A percentile compares a stretch with the other conserved stretches of the same genome.
Evolutionary conservation across 1,139 yeast genomes (phyloP).

Genomic region (Geotrichum europaeum): DNA sequence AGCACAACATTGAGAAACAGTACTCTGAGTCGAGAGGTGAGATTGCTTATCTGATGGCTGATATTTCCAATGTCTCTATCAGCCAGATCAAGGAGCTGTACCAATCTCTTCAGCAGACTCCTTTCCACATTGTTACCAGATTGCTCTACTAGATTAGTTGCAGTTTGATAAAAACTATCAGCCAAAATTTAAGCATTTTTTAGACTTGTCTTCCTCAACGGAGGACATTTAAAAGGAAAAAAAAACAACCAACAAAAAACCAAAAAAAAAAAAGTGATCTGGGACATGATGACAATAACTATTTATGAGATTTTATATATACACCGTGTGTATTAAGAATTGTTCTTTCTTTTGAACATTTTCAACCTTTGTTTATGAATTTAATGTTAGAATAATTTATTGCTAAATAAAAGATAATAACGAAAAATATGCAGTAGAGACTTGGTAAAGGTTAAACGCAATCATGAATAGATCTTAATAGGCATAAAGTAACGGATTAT

Average conservation of each 20-base stretch:
- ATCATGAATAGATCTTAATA: too few species aligned
- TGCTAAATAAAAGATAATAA: neutral
- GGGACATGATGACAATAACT: neutral
- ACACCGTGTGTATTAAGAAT: neutral
- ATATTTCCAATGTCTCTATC: slow-evolving; percentile 77
- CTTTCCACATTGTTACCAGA: slow-evolving; percentile 87
- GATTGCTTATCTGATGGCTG: slow-evolving; percentile 97
- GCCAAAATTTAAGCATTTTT: neutral
- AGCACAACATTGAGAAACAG: slow-evolving; percentile 96
- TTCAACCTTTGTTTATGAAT: slow-evolving; percentile 10
- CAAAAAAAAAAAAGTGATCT: neutral
- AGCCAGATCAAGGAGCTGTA: slow-evolving; percentile 80
- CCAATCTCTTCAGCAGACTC: slow-evolving; percentile 83
- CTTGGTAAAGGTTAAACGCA: neutral
- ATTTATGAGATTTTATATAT: neutral
- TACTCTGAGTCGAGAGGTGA: slow-evolving; percentile 94
- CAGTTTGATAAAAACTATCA: neutral
- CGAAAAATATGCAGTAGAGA: neutral
- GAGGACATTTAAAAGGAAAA: neutral
- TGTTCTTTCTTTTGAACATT: slow-evolving; percentile 5
- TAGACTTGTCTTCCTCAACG: slow-evolving; percentile 4
- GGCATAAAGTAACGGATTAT: too few species aligned
- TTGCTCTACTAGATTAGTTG: slow-evolving; percentile 56
- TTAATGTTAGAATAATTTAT: slow-evolving; percentile 5
- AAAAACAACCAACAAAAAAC: neutral